A percentile compares a stretch with the other conserved stretches of the same genome.
These are phyloP conservation scores for Colletotrichum chlorophyti DNA, from an alignment of 2,329 filamentous ascomycete species.

Conservation along the genomic window DNA sequence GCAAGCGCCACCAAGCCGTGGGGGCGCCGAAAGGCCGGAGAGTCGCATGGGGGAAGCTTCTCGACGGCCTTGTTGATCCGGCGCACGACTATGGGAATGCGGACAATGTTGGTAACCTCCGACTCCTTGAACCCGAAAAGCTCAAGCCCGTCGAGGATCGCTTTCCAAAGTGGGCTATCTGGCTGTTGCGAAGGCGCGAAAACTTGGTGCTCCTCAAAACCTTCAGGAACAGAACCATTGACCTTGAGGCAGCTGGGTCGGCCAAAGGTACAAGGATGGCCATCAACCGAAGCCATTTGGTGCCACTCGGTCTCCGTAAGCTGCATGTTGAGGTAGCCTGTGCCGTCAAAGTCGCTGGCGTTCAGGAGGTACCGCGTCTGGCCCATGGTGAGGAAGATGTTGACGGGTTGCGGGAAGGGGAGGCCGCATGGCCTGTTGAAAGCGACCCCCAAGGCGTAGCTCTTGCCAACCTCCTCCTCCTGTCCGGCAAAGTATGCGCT, in stretches of 20 bases:
- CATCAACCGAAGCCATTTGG: constrained; percentile 39
- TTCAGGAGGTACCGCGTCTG: constrained; percentile 44
- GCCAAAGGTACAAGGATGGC: constrained; percentile 40
- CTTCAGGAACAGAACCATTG: constrained; percentile 37
- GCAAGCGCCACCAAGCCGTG: constrained; percentile 41
- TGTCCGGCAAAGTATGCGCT: constrained; percentile 40
- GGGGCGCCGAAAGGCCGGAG: constrained; percentile 33
- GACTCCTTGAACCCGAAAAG: constrained; percentile 43
- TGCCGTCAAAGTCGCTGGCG: constrained; percentile 40
- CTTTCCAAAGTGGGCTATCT: constrained; percentile 38
- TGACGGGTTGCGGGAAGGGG: constrained; percentile 42
- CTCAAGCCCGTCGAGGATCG: constrained; percentile 42
- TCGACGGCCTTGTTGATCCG: constrained; percentile 40
- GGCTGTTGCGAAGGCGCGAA: constrained; percentile 40
- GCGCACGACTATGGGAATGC: constrained; percentile 43
- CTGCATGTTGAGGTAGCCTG: constrained; percentile 45
- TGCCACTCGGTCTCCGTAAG: constrained; percentile 43
- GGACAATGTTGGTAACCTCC: constrained; percentile 43
- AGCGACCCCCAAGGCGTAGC: constrained; percentile 42
- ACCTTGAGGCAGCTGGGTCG: constrained; percentile 37
- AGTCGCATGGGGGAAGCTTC: constrained; percentile 34
- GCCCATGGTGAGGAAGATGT: constrained; percentile 43
- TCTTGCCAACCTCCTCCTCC: constrained; percentile 40
- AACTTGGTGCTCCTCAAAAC: constrained; percentile 37
- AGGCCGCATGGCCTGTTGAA: constrained; percentile 40